These are phyloP conservation scores for Singerocomus rubriflavus DNA, from an alignment of 1,284 basidiomycete species.

Conservation along the genomic window DNA sequence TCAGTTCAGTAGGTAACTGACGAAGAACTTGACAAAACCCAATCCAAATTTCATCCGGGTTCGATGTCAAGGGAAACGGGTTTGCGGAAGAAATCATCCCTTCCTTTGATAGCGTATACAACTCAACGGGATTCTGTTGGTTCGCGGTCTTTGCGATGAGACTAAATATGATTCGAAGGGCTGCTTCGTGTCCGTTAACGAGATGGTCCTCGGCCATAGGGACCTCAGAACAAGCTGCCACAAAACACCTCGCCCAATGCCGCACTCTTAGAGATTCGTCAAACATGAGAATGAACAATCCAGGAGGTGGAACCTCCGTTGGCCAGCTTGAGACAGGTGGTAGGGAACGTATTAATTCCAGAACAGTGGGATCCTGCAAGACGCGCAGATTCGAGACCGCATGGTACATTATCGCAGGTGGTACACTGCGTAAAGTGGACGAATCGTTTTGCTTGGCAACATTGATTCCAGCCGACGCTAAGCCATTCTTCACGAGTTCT, in stretches of 20 bases:
- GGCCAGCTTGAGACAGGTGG: constrained; percentile 53
- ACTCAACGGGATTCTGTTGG: not conserved
- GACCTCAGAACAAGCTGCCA: constrained; percentile 32
- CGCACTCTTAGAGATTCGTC: constrained; percentile 48
- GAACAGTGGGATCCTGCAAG: constrained; percentile 50
- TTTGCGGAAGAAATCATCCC: constrained; percentile 2
- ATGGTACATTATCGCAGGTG: constrained; percentile 58
- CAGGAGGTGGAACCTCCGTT: constrained; percentile 52
- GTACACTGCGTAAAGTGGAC: constrained; percentile 32
- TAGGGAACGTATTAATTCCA: constrained; percentile 42
- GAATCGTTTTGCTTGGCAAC: constrained; percentile 11
- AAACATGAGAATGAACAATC: constrained; percentile 58
- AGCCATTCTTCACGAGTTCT: constrained; percentile 42
- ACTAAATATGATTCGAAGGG: constrained; percentile 40
- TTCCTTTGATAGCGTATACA: constrained; percentile 4
- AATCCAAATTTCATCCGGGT: constrained; percentile 52
- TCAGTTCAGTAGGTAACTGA: constrained; percentile 47
- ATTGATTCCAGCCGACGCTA: constrained; percentile 38
- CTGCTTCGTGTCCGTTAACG: constrained; percentile 41
- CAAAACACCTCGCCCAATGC: constrained; percentile 55
- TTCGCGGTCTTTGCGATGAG: constrained; percentile 17
- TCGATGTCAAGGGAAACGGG: constrained; percentile 34
- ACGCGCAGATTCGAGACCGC: constrained; percentile 64
- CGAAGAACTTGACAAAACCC: constrained; percentile 49
- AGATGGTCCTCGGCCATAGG: constrained; percentile 51